A percentile compares a stretch with the other conserved stretches of the same genome.
Evolutionary conservation across 2,329 filamentous ascomycete species (phyloP).

Genomic region (Exophiala calicioides): DNA sequence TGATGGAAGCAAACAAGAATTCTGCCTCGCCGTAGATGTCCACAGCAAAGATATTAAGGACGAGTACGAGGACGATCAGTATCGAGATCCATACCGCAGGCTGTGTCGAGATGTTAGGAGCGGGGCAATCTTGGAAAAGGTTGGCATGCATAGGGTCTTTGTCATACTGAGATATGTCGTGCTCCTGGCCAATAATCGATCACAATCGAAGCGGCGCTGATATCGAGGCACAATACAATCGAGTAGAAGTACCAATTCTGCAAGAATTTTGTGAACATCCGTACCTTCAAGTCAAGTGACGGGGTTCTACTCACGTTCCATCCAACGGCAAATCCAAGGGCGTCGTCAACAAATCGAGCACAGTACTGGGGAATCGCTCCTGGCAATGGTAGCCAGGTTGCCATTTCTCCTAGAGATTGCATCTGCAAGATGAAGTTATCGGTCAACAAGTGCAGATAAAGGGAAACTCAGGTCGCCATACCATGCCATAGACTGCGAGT

Average conservation of each 20-base stretch:
- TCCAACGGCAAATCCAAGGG: conserved; percentile 40
- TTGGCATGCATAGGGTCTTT: not conserved
- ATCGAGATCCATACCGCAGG: conserved; percentile 28
- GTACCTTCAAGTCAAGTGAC: conserved; percentile 4
- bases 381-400: conserved; percentile 51
- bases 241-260: too few relatives aligned
- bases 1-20: conserved; percentile 62
- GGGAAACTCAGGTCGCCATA: too few relatives aligned
- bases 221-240: conserved; percentile 79
- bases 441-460: too few relatives aligned
- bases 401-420: conserved; percentile 47
- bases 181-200: conserved; percentile 67
- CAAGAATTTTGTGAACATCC: conserved; percentile 42
- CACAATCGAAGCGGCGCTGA: conserved; percentile 74
- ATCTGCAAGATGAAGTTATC: not conserved
- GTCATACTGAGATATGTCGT: conserved; percentile 7
- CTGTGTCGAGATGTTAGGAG: conserved; percentile 22
- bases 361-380: conserved; percentile 52
- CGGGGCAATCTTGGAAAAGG: not conserved
- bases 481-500: conserved; percentile 29
- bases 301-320: conserved; percentile 7
- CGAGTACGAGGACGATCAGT: conserved; percentile 36
- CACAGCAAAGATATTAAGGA: conserved; percentile 70
- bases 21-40: conserved; percentile 69
- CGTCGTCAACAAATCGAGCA: conserved; percentile 45